A percentile compares a stretch with the other conserved stretches of the same genome.
Conservation (phyloP, 1,284 basidiomycete genomes). For the Salmacisia buchloeana region DNA sequence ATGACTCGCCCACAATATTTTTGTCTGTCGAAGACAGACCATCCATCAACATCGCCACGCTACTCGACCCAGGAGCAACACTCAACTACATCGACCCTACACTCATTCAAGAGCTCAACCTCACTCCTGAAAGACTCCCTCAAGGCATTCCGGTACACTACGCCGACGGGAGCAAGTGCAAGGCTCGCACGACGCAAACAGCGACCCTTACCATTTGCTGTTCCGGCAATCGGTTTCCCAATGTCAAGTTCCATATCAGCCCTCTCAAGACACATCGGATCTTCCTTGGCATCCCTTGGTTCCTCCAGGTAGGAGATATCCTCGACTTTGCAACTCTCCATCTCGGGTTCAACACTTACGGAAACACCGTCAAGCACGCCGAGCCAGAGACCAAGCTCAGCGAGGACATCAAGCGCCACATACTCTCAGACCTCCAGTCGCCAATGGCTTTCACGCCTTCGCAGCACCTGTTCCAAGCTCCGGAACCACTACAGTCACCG, state of each 20-base stretch:
- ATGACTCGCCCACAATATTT: neutral
- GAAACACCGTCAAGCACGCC: too few relatives aligned
- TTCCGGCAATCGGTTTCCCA: neutral
- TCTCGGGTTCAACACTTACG: too few relatives aligned
- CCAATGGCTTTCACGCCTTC: neutral
- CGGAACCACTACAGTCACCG: neutral
- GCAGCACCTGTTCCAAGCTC: neutral
- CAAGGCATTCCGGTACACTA: neutral
- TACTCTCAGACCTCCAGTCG: neutral
- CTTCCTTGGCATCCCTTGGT: constrained; percentile 3
- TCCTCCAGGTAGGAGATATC: neutral
- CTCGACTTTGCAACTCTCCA: neutral
- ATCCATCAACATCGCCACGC: neutral
- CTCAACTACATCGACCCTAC: constrained; percentile 5
- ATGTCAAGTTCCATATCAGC: neutral
- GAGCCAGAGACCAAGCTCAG: too few relatives aligned
- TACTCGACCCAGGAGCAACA: neutral
- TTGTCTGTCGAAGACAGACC: neutral
- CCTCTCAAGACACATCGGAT: neutral
- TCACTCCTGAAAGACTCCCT: neutral
- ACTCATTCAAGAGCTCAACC: neutral
- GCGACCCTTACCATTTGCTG: neutral
- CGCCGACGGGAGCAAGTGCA: neutral
- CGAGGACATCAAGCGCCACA: too few relatives aligned
- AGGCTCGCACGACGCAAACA: neutral